These are phyloP conservation scores for Lophiostoma macrostomum DNA, from an alignment of 495 filamentous ascomycete genomes.

Conservation along the genomic window DNA sequence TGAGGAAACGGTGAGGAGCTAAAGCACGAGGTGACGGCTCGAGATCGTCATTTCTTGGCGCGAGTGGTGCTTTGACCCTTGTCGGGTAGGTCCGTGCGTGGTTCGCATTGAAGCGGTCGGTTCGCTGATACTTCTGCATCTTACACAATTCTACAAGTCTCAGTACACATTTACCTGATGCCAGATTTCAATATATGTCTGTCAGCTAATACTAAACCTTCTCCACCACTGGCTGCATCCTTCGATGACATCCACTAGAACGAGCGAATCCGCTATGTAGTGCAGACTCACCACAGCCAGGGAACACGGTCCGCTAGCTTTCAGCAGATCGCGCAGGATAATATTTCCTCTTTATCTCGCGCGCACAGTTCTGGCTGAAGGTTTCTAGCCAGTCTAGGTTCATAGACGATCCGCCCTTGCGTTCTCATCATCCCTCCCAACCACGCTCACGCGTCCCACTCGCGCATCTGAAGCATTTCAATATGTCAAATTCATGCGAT, in stretches of 20 bases:
- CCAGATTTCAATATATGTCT: no score
- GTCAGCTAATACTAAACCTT: no score
- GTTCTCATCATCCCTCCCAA: conserved; percentile 12
- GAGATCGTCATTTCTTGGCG: conserved; percentile 1
- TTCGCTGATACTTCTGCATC: no score
- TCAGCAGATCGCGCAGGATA: not conserved
- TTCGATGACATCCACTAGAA: no score
- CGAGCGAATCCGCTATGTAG: no score
- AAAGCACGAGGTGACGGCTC: not conserved
- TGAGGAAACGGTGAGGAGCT: not conserved
- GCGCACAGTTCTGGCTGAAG: not conserved
- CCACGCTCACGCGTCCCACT: conserved; percentile 2
- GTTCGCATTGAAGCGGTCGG: no score
- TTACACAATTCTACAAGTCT: no score
- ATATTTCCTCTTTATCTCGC: conserved; percentile 10
- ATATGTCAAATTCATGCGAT: not conserved
- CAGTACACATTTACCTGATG: no score
- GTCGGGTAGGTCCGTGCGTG: no score
- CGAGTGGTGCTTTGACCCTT: not conserved
- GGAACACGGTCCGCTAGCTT: no score
- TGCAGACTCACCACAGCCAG: no score
- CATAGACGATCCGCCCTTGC: conserved; percentile 7
- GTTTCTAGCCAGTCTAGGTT: not conserved
- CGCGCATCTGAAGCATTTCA: not conserved
- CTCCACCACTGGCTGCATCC: no score